phyloP scores from a whole-genome alignment of 192 early-diverging fungal species.

The Podila verticillata region DNA sequence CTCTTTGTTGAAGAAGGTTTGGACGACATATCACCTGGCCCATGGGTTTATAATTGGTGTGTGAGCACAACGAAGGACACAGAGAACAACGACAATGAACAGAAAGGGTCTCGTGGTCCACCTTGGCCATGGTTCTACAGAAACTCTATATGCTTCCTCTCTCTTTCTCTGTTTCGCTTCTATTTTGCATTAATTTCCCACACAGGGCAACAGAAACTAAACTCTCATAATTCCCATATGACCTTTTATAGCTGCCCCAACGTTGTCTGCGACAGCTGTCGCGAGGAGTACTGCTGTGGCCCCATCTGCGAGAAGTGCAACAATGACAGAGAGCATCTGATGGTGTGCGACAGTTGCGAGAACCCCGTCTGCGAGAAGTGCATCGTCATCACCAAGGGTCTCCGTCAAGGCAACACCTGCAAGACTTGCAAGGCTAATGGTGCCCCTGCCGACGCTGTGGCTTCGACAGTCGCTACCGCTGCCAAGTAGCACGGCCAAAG shows the following conservation, averaged over 20 bases:
- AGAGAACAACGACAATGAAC: too few relatives aligned
- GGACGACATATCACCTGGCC: not conserved
- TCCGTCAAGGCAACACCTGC: slow-evolving; percentile 45
- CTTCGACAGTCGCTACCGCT: slow-evolving; percentile 1
- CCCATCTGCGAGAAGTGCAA: slow-evolving; percentile 47
- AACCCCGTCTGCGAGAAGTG: slow-evolving; percentile 45
- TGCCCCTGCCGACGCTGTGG: not conserved
- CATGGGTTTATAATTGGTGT: too few relatives aligned
- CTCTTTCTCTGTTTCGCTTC: not conserved
- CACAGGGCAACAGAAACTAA: slow-evolving; percentile 5
- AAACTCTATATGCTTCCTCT: too few relatives aligned
- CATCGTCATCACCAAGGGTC: slow-evolving; percentile 49
- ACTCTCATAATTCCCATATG: too few relatives aligned
- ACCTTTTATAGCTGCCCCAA: slow-evolving; percentile 29
- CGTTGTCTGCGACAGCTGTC: slow-evolving; percentile 51
- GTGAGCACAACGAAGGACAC: too few relatives aligned
- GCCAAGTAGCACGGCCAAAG: not conserved
- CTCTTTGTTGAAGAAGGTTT: not conserved
- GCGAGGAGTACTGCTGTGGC: slow-evolving; percentile 51
- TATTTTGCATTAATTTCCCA: slow-evolving; percentile 41
- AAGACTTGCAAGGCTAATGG: slow-evolving; percentile 27
- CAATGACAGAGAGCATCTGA: slow-evolving; percentile 32
- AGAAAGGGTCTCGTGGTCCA: slow-evolving; percentile 3
- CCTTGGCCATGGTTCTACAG: too few relatives aligned
- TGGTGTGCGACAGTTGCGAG: slow-evolving; percentile 43